Conservation (phyloP, 2,329 filamentous ascomycete species). For the Aspergillus sp. region DNA sequence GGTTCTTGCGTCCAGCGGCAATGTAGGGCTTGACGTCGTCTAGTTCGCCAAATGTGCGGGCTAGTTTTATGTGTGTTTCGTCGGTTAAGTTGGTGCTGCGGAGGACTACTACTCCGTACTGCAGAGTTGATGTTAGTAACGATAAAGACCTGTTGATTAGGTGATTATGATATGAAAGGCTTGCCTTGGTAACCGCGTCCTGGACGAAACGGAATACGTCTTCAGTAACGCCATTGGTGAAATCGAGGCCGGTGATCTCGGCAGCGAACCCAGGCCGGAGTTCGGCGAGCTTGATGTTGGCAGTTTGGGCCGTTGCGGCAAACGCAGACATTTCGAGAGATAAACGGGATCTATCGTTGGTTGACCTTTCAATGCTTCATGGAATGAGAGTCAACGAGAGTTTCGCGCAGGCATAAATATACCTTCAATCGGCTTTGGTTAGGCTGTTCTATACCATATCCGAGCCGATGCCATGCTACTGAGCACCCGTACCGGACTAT, state of each 20-base stretch:
- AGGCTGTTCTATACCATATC: too few species aligned
- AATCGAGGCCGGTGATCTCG: background rate
- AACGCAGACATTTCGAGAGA: too few species aligned
- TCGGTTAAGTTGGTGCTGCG: conserved; percentile 48
- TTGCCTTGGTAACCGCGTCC: background rate
- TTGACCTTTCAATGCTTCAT: too few species aligned
- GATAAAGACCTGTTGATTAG: background rate
- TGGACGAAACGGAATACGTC: background rate
- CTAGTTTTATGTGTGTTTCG: conserved; percentile 46
- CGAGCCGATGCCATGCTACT: too few species aligned
- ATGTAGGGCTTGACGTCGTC: conserved; percentile 50
- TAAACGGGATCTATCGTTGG: too few species aligned
- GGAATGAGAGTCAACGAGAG: too few species aligned
- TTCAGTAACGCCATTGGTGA: background rate
- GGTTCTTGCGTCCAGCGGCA: conserved; percentile 39
- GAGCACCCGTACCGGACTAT: too few species aligned
- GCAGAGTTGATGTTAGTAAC: background rate
- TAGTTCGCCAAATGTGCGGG: conserved; percentile 48
- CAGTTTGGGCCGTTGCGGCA: too few species aligned
- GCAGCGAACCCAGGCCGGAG: background rate
- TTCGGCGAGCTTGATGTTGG: background rate
- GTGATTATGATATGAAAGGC: background rate
- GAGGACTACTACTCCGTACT: conserved; percentile 51
- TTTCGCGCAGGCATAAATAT: too few species aligned
- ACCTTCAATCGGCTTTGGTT: too few species aligned